Evolutionary conservation across 2,329 filamentous ascomycete species (phyloP).

Genomic region (Exophiala bonariae): DNA sequence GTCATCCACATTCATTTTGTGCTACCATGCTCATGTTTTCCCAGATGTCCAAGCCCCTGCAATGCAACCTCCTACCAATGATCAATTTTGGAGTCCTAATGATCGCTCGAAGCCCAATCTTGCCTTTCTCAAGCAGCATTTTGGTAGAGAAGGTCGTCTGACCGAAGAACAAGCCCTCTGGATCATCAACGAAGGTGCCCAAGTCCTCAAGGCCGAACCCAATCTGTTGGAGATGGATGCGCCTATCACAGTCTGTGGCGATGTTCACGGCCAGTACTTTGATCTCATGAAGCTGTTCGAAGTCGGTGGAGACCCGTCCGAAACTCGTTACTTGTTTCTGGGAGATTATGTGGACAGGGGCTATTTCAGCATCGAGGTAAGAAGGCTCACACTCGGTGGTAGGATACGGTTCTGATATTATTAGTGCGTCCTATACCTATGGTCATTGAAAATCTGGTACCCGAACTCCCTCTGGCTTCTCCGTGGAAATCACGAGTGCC

Average conservation of each 20-base stretch:
- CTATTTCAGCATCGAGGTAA: conserved; percentile 94
- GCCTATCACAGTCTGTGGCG: conserved; percentile 96
- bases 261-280: conserved; percentile 98
- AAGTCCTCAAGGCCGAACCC: conserved; percentile 84
- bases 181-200: conserved; percentile 86
- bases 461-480: conserved; percentile 96
- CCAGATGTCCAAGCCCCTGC: conserved; percentile 96
- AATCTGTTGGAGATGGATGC: conserved; percentile 99
- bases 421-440: conserved; percentile 91
- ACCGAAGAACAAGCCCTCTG: conserved; percentile 97
- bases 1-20: not conserved
- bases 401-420: conserved; percentile 32
- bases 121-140: conserved; percentile 94
- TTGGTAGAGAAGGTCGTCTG: conserved; percentile 94
- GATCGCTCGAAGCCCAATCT: conserved; percentile 88
- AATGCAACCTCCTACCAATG: conserved; percentile 86
- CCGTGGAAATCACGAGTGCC: conserved; percentile 96
- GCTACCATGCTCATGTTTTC: conserved; percentile 6
- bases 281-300: conserved; percentile 99
- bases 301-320: conserved; percentile 92
- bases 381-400: conserved; percentile 23
- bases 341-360: conserved; percentile 98
- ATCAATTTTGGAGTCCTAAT: conserved; percentile 89
- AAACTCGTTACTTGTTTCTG: conserved; percentile 94
- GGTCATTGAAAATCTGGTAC: conserved; percentile 98